phyloP scores from a whole-genome alignment of 139 green algal genomes.

The Tetradesmus lagerheimii region DNA sequence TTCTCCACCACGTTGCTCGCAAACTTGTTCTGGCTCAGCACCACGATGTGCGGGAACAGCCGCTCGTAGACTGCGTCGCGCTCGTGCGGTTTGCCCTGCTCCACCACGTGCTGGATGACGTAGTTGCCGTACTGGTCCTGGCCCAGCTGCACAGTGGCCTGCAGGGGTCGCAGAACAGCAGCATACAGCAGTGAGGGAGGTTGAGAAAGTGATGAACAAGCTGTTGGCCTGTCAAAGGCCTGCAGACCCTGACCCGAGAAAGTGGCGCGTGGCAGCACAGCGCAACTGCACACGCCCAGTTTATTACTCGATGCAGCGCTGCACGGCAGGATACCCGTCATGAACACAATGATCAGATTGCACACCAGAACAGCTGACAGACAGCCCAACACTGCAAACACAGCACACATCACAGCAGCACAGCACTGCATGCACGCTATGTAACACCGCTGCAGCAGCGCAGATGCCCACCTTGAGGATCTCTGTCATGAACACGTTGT shows the following conservation, averaged over 20 bases:
- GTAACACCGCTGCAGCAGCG: too few relatives aligned
- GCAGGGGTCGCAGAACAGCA: conserved; percentile 34
- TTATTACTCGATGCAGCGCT: too few relatives aligned
- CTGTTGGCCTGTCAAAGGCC: too few relatives aligned
- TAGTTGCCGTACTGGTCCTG: conserved; percentile 97
- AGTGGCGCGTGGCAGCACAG: too few relatives aligned
- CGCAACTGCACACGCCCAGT: too few relatives aligned
- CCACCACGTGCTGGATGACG: conserved; percentile 91
- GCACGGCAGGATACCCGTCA: too few relatives aligned
- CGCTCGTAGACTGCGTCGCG: conserved; percentile 61
- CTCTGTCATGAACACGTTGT: conserved; percentile 55
- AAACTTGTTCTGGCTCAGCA: conserved; percentile 93
- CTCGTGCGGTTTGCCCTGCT: conserved; percentile 63
- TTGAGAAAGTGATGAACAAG: too few relatives aligned
- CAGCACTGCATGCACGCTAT: not conserved
- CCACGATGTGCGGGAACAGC: conserved; percentile 73
- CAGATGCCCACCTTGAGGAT: conserved; percentile 42
- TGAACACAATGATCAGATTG: too few relatives aligned
- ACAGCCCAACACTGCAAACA: too few relatives aligned
- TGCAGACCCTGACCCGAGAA: too few relatives aligned
- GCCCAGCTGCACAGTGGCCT: conserved; percentile 62
- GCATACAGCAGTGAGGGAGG: not conserved
- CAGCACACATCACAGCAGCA: too few relatives aligned
- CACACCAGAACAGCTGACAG: too few relatives aligned
- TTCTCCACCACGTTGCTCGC: conserved; percentile 96